Percentiles rank a stretch among this genome's conserved stretches.
phyloP scores from a whole-genome alignment of 2,329 filamentous ascomycete species.

The Venturia carpophila region DNA sequence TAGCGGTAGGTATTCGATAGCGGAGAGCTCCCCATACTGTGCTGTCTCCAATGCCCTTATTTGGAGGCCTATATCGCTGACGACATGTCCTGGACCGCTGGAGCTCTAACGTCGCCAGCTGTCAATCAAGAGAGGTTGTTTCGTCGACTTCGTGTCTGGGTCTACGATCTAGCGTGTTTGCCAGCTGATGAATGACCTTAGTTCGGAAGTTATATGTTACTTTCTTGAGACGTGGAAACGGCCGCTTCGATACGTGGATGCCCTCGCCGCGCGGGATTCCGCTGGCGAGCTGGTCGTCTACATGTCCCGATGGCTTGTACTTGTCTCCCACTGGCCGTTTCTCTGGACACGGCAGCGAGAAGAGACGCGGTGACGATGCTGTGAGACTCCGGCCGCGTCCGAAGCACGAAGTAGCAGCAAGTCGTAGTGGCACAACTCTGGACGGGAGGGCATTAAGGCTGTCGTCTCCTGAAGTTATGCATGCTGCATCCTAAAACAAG shows the following conservation, averaged over 20 bases:
- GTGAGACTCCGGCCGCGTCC: constrained; percentile 4
- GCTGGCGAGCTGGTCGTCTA: not conserved
- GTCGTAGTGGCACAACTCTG: not conserved
- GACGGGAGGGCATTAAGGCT: not conserved
- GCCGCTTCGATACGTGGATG: not conserved
- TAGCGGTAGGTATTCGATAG: not conserved
- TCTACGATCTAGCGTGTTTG: not conserved
- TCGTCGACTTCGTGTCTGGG: not conserved
- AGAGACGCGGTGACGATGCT: not conserved
- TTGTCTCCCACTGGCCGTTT: not conserved
- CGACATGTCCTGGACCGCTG: not conserved
- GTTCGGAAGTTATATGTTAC: not conserved
- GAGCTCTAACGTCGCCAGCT: not conserved
- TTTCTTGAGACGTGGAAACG: constrained; percentile 3
- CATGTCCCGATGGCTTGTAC: not conserved
- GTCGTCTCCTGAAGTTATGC: constrained; percentile 11
- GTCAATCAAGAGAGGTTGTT: not conserved
- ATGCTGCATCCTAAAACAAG: constrained; percentile 3
- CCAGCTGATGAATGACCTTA: not conserved
- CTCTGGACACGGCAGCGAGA: constrained; percentile 7
- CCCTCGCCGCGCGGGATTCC: not conserved
- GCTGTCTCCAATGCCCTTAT: not conserved
- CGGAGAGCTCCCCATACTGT: not conserved
- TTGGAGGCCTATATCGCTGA: not conserved
- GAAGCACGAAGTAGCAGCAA: not conserved